Evolutionary conservation across 2,329 filamentous ascomycete species (phyloP), one percentile per base, ranked within the genome.

Genomic region (Fusarium abutilonis): DNA sequence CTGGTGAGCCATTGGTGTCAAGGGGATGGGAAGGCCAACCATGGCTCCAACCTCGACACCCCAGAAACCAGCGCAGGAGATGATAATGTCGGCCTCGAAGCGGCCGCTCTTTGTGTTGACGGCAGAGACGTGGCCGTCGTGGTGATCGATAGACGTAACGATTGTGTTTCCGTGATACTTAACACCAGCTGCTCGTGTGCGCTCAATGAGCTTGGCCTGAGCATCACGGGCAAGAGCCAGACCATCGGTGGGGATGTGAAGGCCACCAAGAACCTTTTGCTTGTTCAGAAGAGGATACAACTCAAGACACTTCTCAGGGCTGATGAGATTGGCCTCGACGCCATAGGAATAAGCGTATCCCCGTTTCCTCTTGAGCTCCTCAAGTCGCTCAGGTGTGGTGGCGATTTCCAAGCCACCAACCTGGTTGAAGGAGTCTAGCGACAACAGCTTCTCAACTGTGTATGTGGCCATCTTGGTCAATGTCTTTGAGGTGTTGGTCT

Each of bases 31-130:
- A 11, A 87, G 66, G 5, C 80, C 85, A 38, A 83, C 79, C 85
- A 89, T 86, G 6, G 81, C 82, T 19, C 86, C 86, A 7, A 89
- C 76, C 68, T 89, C 86, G 8, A 88, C 86, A 10, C 86, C 86
- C 86, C 86, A 89, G 71, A 89, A 86, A 0, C 86, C 86, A 7
- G 85, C 86, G 59, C 86, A 89, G 2, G 85, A 88, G 34, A 89
- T 73, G 46, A 88, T 77, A 21, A 88, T 83, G 51, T 89, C 86
- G 1, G 86, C 86, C 0, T 82, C 75, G 17, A 88, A 77, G 1
- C 69, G 79, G 19, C 80, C 80, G 4, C 72, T 73, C 1, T 77
- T 74, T 0, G 84, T 87, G 2, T 61, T 74, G 0, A 88, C 86
- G 2, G 86, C 85, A 0, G 84, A 87, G 11, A 87, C 84, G 3